A percentile compares a stretch with the other conserved stretches of the same genome.
Evolutionary conservation across 805 yeast genomes (phyloP).

Genomic region (Clavispora fructus): DNA sequence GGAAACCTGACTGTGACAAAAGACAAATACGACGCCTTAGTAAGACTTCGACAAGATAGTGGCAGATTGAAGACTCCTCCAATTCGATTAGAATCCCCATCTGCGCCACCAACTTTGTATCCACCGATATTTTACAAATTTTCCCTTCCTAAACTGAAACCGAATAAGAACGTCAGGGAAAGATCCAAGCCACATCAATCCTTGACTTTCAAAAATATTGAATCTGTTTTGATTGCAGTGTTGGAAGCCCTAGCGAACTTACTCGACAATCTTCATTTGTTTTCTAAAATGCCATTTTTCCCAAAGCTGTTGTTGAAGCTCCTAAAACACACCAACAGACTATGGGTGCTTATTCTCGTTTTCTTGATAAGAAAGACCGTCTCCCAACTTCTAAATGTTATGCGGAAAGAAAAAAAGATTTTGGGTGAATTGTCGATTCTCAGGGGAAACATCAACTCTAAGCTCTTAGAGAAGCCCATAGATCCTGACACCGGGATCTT

Average conservation of each 20-base stretch:
- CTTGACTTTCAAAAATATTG: conserved; percentile 26
- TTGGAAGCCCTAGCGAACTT: conserved; percentile 35
- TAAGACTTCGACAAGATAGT: conserved; percentile 18
- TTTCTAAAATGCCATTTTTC: conserved; percentile 40
- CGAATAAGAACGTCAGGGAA: neutral
- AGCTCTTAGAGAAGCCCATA: conserved; percentile 16
- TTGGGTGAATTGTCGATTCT: conserved; percentile 31
- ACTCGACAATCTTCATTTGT: conserved; percentile 37
- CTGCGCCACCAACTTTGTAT: conserved; percentile 23
- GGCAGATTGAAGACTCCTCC: conserved; percentile 12
- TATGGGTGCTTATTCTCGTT: conserved; percentile 38
- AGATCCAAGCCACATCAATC: neutral
- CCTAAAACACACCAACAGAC: conserved; percentile 37
- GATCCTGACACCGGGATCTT: conserved; percentile 20
- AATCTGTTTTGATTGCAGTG: conserved; percentile 22
- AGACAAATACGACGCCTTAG: conserved; percentile 30
- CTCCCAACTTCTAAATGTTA: conserved; percentile 36
- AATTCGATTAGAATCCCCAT: neutral
- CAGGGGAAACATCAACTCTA: conserved; percentile 16
- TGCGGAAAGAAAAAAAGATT: conserved; percentile 35
- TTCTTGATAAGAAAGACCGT: conserved; percentile 38
- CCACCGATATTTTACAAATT: conserved; percentile 33
- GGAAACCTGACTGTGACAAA: conserved; percentile 35
- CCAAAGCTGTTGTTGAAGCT: conserved; percentile 27
- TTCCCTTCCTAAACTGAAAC: conserved; percentile 14